Conservation (phyloP, 2,329 filamentous ascomycete species). For the Pseudogymnoascus verrucosus region DNA sequence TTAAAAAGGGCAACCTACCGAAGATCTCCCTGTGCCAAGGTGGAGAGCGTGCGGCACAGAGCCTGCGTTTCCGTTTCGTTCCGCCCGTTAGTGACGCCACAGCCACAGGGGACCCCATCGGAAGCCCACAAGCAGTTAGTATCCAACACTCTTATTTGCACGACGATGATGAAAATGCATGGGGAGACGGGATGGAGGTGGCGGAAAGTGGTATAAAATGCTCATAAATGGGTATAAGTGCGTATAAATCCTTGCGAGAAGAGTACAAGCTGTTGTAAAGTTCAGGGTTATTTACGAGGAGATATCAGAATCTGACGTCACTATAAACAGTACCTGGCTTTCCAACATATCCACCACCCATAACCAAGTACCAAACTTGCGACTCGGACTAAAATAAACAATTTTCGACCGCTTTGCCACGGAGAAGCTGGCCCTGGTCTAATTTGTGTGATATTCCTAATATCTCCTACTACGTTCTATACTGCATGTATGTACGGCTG, state of each 20-base stretch:
- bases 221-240: background rate
- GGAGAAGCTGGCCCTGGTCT: background rate
- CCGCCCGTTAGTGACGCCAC: background rate
- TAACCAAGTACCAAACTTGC: constrained; percentile 1
- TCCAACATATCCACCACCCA: background rate
- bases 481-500: background rate
- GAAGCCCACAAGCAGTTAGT: background rate
- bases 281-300: background rate
- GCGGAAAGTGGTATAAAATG: background rate
- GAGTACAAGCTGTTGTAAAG: background rate
- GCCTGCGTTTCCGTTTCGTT: background rate
- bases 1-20: background rate
- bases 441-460: background rate
- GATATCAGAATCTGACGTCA: constrained; percentile 7
- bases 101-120: background rate
- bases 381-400: background rate
- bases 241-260: background rate
- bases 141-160: constrained; percentile 8
- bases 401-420: background rate
- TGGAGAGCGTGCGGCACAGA: background rate
- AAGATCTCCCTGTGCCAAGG: background rate
- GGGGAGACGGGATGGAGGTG: background rate
- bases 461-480: background rate
- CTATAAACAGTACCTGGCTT: background rate
- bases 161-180: constrained; percentile 4